Evolutionary conservation across 768 basidiomycete species (phyloP).

Genomic region (Boletellus ananiceps): DNA sequence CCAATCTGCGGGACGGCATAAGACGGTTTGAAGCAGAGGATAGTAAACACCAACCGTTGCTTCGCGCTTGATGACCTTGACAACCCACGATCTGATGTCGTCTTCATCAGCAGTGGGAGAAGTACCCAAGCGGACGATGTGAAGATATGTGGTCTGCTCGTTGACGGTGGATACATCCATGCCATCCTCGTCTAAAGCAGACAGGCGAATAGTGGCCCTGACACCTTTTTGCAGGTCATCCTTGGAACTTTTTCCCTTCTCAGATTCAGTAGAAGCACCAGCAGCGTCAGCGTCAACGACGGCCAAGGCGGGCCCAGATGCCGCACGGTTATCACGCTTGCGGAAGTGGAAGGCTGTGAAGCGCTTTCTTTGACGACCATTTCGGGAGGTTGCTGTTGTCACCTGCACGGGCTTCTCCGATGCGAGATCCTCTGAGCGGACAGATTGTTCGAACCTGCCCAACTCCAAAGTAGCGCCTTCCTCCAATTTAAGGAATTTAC

Average conservation of each 20-base stretch:
- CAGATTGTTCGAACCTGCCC: constrained; percentile 56
- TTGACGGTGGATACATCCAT: constrained; percentile 65
- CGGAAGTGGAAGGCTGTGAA: constrained; percentile 69
- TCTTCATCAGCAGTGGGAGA: constrained; percentile 40
- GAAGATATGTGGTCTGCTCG: constrained; percentile 85
- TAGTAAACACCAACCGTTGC: constrained; percentile 52
- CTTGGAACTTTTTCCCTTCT: constrained; percentile 41
- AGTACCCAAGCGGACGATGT: constrained; percentile 68
- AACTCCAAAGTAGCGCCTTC: constrained; percentile 80
- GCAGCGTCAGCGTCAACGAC: constrained; percentile 66
- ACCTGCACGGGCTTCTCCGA: constrained; percentile 11
- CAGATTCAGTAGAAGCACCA: constrained; percentile 28
- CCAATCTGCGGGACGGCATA: constrained; percentile 60
- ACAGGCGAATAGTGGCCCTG: constrained; percentile 71
- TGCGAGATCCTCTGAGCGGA: constrained; percentile 1
- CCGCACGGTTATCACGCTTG: constrained; percentile 47
- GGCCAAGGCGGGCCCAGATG: constrained; percentile 73
- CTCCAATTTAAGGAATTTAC: constrained; percentile 64
- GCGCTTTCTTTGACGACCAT: constrained; percentile 41
- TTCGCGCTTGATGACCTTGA: constrained; percentile 89
- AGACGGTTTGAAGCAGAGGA: background rate
- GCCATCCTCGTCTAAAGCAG: constrained; percentile 76
- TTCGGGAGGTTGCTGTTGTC: constrained; percentile 14
- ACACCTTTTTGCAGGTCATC: constrained; percentile 61
- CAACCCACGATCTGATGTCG: constrained; percentile 79